Evolutionary conservation across 257 asterid genomes (phyloP).

Genomic region (Scutellaria barbata): DNA sequence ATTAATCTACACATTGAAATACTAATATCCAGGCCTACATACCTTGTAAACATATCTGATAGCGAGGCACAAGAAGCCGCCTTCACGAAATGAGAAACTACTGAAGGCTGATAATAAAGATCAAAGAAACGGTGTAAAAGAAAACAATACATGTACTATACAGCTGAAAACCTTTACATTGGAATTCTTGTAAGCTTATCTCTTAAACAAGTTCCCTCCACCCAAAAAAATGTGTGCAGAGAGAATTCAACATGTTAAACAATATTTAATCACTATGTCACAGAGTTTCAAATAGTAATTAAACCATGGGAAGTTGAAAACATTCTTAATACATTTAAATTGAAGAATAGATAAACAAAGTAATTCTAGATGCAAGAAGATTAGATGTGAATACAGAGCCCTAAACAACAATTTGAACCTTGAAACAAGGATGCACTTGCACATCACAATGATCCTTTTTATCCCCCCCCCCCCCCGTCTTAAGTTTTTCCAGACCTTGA

Average conservation of each 20-base stretch:
- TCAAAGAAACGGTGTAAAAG: constrained; percentile 32
- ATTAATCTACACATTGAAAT: not conserved
- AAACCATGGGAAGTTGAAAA: constrained; percentile 9
- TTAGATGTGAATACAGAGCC: constrained; percentile 13
- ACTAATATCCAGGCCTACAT: constrained; percentile 32
- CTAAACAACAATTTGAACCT: not conserved
- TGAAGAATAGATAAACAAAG: constrained; percentile 1
- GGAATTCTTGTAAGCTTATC: not conserved
- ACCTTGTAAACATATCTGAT: constrained; percentile 88
- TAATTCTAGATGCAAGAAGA: constrained; percentile 1
- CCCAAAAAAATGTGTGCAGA: constrained; percentile 1
- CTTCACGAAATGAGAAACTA: constrained; percentile 71
- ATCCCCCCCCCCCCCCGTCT: too few species aligned
- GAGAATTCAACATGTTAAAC: constrained; percentile 13
- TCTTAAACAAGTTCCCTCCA: constrained; percentile 17
- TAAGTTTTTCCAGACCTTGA: not conserved
- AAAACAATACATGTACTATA: not conserved
- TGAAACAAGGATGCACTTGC: not conserved
- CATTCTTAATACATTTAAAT: not conserved
- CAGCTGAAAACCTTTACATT: not conserved
- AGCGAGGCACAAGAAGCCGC: constrained; percentile 83
- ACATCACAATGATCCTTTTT: not conserved
- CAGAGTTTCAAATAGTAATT: constrained; percentile 2
- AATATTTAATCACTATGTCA: not conserved
- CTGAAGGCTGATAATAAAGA: constrained; percentile 53